Evolutionary conservation across 371 early-diverging fungal species (phyloP).

Genomic region (Nosema muscidifuracis): DNA sequence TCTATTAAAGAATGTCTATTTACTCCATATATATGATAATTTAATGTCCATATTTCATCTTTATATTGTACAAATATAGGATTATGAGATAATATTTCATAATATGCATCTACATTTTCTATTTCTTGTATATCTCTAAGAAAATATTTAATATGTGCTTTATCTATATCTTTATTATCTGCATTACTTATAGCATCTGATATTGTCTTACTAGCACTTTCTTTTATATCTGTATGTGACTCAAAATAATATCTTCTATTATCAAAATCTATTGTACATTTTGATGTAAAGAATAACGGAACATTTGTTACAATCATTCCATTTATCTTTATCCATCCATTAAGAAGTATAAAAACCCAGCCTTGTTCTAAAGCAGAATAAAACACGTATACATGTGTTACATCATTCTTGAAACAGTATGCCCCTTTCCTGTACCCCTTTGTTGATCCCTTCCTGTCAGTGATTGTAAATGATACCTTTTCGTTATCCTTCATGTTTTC

Average conservation of each 20-base stretch:
- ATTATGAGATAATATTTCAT: not conserved
- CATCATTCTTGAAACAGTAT: constrained; percentile 4
- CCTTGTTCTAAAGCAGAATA: not conserved
- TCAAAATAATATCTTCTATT: not conserved
- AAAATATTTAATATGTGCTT: not conserved
- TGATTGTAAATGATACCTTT: not conserved
- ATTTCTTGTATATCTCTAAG: not conserved
- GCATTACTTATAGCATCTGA: not conserved
- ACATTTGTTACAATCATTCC: not conserved
- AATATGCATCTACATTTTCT: not conserved
- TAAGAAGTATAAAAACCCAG: not conserved
- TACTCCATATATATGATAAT: not conserved
- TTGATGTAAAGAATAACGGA: not conserved
- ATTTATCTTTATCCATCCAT: constrained; percentile 9
- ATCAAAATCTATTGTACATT: not conserved
- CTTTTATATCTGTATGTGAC: not conserved
- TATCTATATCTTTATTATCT: not conserved
- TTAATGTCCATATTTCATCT: not conserved
- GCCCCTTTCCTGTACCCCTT: not conserved
- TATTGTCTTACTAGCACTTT: not conserved
- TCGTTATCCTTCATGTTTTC: not conserved
- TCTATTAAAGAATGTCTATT: not conserved
- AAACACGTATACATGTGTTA: constrained; percentile 1
- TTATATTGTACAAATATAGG: not conserved
- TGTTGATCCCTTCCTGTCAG: not conserved